These are phyloP conservation scores for Pseudogymnoascus sp. DNA, from an alignment of 2,329 filamentous ascomycete genomes.

Conservation along the genomic window DNA sequence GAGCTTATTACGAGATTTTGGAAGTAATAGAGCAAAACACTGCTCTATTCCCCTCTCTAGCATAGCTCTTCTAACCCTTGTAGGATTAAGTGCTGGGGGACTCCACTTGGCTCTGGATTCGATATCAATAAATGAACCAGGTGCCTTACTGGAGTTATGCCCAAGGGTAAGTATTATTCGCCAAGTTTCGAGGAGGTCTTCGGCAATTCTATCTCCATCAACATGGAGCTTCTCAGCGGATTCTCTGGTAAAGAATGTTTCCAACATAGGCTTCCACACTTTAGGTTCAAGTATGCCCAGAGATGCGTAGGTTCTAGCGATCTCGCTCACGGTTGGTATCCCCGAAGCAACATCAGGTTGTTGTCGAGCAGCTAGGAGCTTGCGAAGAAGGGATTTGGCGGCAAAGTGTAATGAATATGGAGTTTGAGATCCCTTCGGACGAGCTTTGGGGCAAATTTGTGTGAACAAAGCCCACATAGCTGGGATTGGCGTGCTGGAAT, in stretches of 20 bases:
- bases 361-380: conserved; percentile 19
- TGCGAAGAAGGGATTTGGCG: conserved; percentile 17
- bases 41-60: conserved; percentile 13
- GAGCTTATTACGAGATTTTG: conserved; percentile 12
- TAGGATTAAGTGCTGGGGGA: conserved; percentile 7
- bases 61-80: conserved; percentile 10
- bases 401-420: conserved; percentile 18
- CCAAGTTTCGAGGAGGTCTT: conserved; percentile 27
- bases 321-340: conserved; percentile 24
- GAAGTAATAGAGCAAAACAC: conserved; percentile 19
- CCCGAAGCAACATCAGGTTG: conserved; percentile 16
- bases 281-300: conserved; percentile 20
- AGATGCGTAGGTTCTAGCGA: conserved; percentile 20
- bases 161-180: background rate
- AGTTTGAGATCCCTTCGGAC: conserved; percentile 12
- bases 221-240: background rate
- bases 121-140: background rate
- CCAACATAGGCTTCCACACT: conserved; percentile 24
- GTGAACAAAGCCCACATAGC: conserved; percentile 28
- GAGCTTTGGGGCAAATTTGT: conserved; percentile 25
- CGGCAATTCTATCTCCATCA: background rate
- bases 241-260: conserved; percentile 5
- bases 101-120: background rate
- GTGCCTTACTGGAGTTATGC: background rate
- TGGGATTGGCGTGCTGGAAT: conserved; percentile 12